Percentiles rank a stretch among this genome's conserved stretches.
Conservation (phyloP, 1,139 yeast species). For the Yamadazyma pseudoaaseri region DNA sequence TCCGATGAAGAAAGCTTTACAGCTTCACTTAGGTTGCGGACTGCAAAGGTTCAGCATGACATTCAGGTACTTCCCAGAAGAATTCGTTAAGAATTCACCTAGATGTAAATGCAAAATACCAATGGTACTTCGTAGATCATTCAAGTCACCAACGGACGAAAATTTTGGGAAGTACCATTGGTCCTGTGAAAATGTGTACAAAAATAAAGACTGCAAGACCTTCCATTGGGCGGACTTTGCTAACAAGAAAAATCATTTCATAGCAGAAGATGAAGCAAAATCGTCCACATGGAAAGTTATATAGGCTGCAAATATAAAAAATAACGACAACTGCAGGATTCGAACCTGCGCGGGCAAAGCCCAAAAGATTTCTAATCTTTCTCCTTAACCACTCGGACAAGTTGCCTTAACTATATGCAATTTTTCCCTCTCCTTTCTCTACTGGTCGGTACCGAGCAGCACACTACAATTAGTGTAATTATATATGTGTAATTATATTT, state of each 20-base stretch:
- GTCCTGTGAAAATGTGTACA: slow-evolving; percentile 46
- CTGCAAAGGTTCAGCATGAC: slow-evolving; percentile 59
- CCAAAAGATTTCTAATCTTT: slow-evolving; percentile 53
- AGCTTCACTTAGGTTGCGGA: slow-evolving; percentile 50
- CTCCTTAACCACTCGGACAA: slow-evolving; percentile 56
- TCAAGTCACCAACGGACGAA: slow-evolving; percentile 28
- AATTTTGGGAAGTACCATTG: slow-evolving; percentile 53
- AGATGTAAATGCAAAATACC: slow-evolving; percentile 46
- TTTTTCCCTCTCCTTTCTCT: too few relatives aligned
- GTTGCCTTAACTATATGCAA: slow-evolving; percentile 26
- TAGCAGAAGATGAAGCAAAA: slow-evolving; percentile 19
- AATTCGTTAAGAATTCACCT: slow-evolving; percentile 39
- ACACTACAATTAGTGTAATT: too few relatives aligned
- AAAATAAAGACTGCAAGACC: slow-evolving; percentile 43
- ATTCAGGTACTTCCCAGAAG: slow-evolving; percentile 50
- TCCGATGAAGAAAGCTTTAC: slow-evolving; percentile 26
- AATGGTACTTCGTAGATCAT: slow-evolving; percentile 51
- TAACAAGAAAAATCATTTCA: slow-evolving; percentile 21
- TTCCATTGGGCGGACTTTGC: slow-evolving; percentile 49
- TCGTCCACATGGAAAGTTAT: slow-evolving; percentile 30
- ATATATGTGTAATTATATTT: too few relatives aligned
- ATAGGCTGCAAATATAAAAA: slow-evolving; percentile 21
- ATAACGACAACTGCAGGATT: slow-evolving; percentile 80
- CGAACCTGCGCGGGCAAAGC: slow-evolving; percentile 86
- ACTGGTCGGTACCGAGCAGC: too few relatives aligned